Evolutionary conservation across 208 protist genomes (phyloP).

Genomic region (Spongospora subterranea): DNA sequence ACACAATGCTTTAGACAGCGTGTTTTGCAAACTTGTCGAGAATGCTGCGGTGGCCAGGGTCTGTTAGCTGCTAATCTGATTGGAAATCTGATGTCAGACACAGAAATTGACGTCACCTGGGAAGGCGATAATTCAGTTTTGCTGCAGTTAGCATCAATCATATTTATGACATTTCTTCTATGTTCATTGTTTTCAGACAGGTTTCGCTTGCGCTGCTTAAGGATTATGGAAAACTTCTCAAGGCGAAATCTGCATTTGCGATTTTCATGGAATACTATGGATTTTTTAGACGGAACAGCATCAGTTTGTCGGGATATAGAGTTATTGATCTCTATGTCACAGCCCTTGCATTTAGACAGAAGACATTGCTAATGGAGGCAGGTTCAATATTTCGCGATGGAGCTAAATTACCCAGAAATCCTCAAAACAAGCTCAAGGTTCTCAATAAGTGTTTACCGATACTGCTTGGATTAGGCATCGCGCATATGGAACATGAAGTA

Average conservation of each 20-base stretch:
- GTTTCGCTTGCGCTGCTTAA: no score
- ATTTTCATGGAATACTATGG: no score
- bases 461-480: background rate
- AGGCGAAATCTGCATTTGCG: no score
- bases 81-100: background rate
- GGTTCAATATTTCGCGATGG: background rate
- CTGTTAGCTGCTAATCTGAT: constrained; percentile 26
- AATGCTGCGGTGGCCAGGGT: constrained; percentile 50
- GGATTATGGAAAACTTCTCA: no score
- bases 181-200: no score
- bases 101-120: background rate
- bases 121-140: constrained; percentile 41
- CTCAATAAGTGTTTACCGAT: background rate
- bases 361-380: background rate
- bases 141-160: background rate
- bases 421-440: background rate
- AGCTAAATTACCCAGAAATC: background rate
- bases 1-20: background rate
- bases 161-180: no score
- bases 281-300: no score
- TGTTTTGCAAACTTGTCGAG: background rate
- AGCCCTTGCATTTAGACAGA: background rate
- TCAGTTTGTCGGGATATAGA: no score
- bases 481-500: background rate
- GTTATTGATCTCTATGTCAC: background rate